phyloP scores from a whole-genome alignment of 169 alveolate genomes.

The Cryptosporidium sp. region DNA sequence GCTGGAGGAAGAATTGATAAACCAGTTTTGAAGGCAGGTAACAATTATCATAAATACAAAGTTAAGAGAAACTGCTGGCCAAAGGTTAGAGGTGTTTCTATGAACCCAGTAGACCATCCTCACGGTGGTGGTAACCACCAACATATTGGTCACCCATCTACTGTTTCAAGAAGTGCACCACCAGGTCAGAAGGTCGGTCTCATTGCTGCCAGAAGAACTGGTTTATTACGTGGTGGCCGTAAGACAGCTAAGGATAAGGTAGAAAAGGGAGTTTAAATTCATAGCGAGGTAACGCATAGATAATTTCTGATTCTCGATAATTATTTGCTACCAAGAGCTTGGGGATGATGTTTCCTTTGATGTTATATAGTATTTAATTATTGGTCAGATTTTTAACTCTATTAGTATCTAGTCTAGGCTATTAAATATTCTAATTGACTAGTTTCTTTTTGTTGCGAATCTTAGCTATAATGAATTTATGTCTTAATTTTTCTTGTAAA shows the following conservation, averaged over 20 bases:
- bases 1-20: slow-evolving; percentile 99
- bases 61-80: slow-evolving; percentile 99
- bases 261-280: slow-evolving; percentile 66
- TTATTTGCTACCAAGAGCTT: slow-evolving; percentile 23
- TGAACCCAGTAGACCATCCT: slow-evolving; percentile 99
- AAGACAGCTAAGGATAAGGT: slow-evolving; percentile 67
- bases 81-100: slow-evolving; percentile 99
- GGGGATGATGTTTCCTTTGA: not conserved
- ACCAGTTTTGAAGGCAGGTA: slow-evolving; percentile 99
- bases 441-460: not conserved
- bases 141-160: slow-evolving; percentile 99
- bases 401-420: slow-evolving; percentile 30
- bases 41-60: slow-evolving; percentile 96
- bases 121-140: slow-evolving; percentile 99
- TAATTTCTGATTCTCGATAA: slow-evolving; percentile 53
- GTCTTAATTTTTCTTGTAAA: not conserved
- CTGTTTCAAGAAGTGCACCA: slow-evolving; percentile 97
- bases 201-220: slow-evolving; percentile 99
- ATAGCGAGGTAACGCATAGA: slow-evolving; percentile 8
- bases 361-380: slow-evolving; percentile 58
- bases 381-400: slow-evolving; percentile 42
- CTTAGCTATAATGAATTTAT: no score
- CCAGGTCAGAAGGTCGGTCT: slow-evolving; percentile 99
- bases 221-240: slow-evolving; percentile 97
- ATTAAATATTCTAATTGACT: not conserved